Conservation (phyloP, 1,284 basidiomycete species). For the Pseudozyma sp. region DNA sequence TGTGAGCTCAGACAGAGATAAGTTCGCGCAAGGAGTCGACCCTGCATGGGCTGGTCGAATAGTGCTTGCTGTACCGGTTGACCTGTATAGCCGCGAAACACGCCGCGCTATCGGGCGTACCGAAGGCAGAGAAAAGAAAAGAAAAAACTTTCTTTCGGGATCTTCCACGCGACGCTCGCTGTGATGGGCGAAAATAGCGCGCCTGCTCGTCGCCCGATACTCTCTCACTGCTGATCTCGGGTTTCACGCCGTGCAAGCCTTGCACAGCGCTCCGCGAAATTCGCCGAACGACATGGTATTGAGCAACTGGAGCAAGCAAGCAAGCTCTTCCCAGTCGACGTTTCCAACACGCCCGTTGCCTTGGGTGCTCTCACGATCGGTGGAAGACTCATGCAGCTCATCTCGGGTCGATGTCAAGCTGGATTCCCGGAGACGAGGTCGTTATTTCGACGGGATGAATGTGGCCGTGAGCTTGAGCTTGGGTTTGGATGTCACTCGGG, state of each 20-base stretch:
- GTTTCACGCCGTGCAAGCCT: background rate
- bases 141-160: background rate
- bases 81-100: slow-evolving; percentile 1
- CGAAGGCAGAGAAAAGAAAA: slow-evolving; percentile 1
- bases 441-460: background rate
- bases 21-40: background rate
- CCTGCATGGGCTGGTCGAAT: background rate
- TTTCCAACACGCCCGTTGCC: no score
- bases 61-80: background rate
- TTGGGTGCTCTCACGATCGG: no score
- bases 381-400: no score
- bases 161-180: background rate
- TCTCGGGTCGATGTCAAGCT: background rate
- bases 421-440: background rate
- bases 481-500: background rate
- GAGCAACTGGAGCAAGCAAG: background rate
- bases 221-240: no score
- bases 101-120: background rate
- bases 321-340: no score
- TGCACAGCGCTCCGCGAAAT: slow-evolving; percentile 2
- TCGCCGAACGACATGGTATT: background rate
- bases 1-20: no score
- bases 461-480: background rate
- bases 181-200: background rate
- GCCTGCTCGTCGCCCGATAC: background rate